phyloP scores from a whole-genome alignment of 768 basidiomycete species.

The Artomyces pyxidatus region DNA sequence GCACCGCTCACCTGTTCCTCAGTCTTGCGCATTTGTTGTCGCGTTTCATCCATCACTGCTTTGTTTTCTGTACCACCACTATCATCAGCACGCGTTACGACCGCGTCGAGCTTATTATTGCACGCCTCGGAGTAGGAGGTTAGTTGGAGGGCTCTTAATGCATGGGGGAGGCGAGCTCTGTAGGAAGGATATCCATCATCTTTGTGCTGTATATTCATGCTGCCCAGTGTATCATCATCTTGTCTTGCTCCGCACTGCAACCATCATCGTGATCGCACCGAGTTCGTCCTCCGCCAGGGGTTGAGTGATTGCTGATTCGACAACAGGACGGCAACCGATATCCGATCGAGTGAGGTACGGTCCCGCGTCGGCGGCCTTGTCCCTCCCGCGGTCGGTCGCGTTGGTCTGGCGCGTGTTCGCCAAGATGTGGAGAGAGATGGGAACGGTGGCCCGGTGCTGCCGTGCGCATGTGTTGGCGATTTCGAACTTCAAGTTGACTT shows the following conservation, averaged over 20 bases:
- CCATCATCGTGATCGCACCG: not conserved
- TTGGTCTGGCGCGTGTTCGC: no score
- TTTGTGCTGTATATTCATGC: not conserved
- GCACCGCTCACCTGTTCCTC: not conserved
- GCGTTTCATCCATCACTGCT: slow-evolving; percentile 6
- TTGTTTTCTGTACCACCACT: slow-evolving; percentile 15
- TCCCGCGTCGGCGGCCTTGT: no score
- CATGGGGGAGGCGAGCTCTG: not conserved
- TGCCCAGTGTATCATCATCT: not conserved
- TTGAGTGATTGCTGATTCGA: no score
- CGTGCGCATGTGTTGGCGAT: no score
- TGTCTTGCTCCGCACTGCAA: not conserved
- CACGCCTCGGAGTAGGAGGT: not conserved
- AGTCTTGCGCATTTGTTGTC: not conserved
- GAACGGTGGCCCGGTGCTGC: no score
- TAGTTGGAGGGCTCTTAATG: not conserved
- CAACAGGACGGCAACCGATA: no score
- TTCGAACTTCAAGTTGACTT: no score
- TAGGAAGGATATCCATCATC: not conserved
- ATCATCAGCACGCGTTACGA: not conserved
- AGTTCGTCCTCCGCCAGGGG: not conserved
- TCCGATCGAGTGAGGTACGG: no score
- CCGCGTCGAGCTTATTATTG: slow-evolving; percentile 7
- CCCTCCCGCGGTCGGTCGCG: no score
- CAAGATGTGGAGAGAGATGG: no score